Base-by-base conservation (phyloP, 106 monocot genomes). In the Acorus calamus region DNA sequence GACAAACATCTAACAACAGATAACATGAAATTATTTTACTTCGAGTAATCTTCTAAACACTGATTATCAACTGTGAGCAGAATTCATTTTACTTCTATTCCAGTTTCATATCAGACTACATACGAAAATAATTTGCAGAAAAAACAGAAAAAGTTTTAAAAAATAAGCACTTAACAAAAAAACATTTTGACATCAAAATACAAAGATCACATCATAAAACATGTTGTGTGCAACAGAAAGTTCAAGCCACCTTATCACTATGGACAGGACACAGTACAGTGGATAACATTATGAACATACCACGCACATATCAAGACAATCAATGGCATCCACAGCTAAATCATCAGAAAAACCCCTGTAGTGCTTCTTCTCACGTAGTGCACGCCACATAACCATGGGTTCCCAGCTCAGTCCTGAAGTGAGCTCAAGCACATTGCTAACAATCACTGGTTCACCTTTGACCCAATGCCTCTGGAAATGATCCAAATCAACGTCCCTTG, bases 351-450 rank as follows among this genome's bases (percentile, higher is more conserved):
- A 58, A 50, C 44, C 64, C 9, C 68, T 81, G 11, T 63, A 60
- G 46, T 64, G 65, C 14, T 67, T 80, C 41, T 52, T 88, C 67
- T 88, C 88, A 50, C 88, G 61, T 60, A 88, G 56, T 28, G 83
- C 87, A 42, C 87, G 80, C 83, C 83, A 83, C 87, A 87, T 87
- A 49, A 87, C 87, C 80, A 83, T 80, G 44, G 87, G 87, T 49
- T 87, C 87, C 87, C 87, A 87, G 60, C 87, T 83, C 51, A 87
- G 68, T 11, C 87, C 83, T 62, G 77, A 83, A 46, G 87, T 72
- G 11, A 74, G 46, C 55, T 77, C 71, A 62, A 87, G 79, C 9
- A 72, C 80, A 77, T 83, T 67, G 66, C 71, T 74, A 66, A 87
- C 87, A 64, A 87, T 80, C 55, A 87, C 83, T 6, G 87, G 83